Evolutionary conservation across 805 yeast genomes (phyloP).

Genomic region (Candida easanensis): DNA sequence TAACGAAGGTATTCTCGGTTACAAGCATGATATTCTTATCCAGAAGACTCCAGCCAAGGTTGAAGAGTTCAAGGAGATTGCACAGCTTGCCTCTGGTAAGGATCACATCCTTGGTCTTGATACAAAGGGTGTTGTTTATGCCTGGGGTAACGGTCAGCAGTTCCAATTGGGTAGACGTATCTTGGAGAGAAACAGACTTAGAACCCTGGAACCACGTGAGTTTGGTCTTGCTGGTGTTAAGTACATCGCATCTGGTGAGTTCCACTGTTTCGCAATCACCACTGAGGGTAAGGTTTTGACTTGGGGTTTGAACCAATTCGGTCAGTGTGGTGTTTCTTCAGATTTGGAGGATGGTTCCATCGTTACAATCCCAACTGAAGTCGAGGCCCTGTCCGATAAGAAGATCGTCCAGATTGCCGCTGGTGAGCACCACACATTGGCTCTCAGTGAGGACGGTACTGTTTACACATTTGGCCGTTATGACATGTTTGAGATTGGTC

Average conservation of each 20-base stretch:
- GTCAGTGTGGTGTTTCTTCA: constrained; percentile 87
- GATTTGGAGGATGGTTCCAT: constrained; percentile 83
- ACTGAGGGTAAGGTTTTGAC: constrained; percentile 65
- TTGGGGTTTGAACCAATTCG: constrained; percentile 97
- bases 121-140: constrained; percentile 78
- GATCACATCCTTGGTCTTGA: constrained; percentile 89
- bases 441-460: constrained; percentile 68
- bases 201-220: constrained; percentile 75
- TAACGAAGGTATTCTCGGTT: constrained; percentile 89
- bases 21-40: constrained; percentile 56
- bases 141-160: constrained; percentile 98
- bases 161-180: constrained; percentile 87
- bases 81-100: constrained; percentile 86
- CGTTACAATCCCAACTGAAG: constrained; percentile 72
- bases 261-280: constrained; percentile 91
- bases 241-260: constrained; percentile 89
- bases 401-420: constrained; percentile 66
- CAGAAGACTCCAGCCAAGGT: constrained; percentile 71
- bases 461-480: constrained; percentile 85
- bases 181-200: constrained; percentile 70
- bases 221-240: constrained; percentile 79
- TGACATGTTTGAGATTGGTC: constrained; percentile 92
- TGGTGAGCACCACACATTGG: constrained; percentile 93
- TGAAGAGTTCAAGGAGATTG: constrained; percentile 59
- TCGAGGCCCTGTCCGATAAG: constrained; percentile 59